Percentiles rank a stretch among this genome's conserved stretches.
Conservation (phyloP, 768 basidiomycete species). For the Auriscalpium vulgare region DNA sequence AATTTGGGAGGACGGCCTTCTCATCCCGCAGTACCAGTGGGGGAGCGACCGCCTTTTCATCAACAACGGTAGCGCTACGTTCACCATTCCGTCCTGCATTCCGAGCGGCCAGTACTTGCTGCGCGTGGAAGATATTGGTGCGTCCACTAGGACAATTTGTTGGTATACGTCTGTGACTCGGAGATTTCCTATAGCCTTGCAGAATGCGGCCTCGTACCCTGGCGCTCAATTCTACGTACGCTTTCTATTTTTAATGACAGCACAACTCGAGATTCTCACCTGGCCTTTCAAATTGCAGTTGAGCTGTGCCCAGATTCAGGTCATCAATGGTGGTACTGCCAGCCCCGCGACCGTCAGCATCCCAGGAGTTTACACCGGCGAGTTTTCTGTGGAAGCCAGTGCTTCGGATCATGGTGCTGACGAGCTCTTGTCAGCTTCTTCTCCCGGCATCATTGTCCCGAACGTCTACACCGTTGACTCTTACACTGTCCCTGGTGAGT, state of each 20-base stretch:
- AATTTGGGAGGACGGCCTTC: constrained; percentile 38
- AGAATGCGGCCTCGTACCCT: constrained; percentile 36
- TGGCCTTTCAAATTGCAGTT: constrained; percentile 14
- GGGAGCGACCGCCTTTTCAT: constrained; percentile 39
- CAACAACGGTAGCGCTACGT: constrained; percentile 40
- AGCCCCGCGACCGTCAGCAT: constrained; percentile 25
- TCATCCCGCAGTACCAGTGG: constrained; percentile 29
- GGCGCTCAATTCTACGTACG: constrained; percentile 49
- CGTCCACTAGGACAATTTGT: too few relatives aligned
- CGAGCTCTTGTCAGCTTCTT: background rate
- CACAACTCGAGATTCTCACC: too few relatives aligned
- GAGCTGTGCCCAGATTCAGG: constrained; percentile 29
- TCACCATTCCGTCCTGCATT: constrained; percentile 23
- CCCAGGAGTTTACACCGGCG: constrained; percentile 29
- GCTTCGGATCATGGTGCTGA: background rate
- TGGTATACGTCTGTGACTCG: too few relatives aligned
- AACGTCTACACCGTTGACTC: background rate
- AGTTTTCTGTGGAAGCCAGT: background rate
- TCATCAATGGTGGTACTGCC: constrained; percentile 26
- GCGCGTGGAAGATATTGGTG: constrained; percentile 42
- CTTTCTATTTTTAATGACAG: background rate
- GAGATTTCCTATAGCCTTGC: constrained; percentile 28
- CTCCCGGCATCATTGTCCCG: background rate
- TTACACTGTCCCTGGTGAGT: background rate
- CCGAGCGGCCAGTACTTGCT: constrained; percentile 20